phyloP scores from a whole-genome alignment of 441 rosid species.

The Populus hybrid region DNA sequence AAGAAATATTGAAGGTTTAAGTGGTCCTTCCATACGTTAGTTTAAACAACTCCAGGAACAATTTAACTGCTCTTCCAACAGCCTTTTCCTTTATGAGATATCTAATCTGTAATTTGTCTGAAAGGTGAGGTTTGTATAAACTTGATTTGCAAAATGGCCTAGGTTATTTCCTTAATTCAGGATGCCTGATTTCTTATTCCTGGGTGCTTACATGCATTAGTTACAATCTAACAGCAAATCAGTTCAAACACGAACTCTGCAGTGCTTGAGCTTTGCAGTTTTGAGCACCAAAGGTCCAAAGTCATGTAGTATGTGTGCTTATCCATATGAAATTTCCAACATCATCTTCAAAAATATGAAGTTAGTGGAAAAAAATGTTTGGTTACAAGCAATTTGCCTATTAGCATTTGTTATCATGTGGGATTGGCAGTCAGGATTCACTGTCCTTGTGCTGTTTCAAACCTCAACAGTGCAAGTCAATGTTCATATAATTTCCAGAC shows the following conservation, averaged over 20 bases:
- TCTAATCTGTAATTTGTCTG: background rate
- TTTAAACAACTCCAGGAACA: background rate
- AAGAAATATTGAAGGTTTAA: background rate
- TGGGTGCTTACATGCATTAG: background rate
- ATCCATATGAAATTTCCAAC: background rate
- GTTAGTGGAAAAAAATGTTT: background rate
- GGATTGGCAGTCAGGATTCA: background rate
- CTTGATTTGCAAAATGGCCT: background rate
- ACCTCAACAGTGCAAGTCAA: background rate
- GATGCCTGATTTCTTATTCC: background rate
- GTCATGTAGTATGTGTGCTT: background rate
- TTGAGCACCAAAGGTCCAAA: background rate
- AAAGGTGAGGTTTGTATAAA: background rate
- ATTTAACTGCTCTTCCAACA: background rate
- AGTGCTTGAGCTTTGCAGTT: background rate
- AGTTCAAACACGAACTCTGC: background rate
- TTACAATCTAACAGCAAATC: background rate
- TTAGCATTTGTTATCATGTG: background rate
- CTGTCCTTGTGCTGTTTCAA: background rate
- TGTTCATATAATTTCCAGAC: background rate
- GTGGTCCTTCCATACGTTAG: background rate
- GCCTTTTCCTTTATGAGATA: background rate
- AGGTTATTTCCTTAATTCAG: background rate
- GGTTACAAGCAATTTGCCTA: background rate
- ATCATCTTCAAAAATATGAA: background rate